Base-by-base conservation (phyloP, 1,284 basidiomycete species). In the Malassezia yamatoensis region DNA sequence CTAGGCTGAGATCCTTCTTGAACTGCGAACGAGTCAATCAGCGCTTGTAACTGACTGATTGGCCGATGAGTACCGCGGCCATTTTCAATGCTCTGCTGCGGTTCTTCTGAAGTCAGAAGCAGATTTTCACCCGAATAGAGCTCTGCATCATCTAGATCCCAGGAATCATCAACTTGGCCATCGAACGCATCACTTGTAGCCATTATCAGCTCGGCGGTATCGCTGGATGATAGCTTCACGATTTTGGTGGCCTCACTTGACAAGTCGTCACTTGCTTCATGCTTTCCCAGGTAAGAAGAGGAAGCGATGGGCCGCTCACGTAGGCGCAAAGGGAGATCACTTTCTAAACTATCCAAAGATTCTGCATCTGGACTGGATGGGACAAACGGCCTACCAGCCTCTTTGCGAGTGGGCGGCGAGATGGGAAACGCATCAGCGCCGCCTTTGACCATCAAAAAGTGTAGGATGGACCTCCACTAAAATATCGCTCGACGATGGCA, bases 111-210 rank as follows among this genome's bases (percentile, higher is more conserved):
- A 3, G 54, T 37, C 6, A 58, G 51, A 11, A 58, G 12, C 32
- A 51, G 33, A 13, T 24, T 32, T 34, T 58, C 55, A 10, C 44
- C 55, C 12, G 55, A 58, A 39, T 49, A 58, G 12, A 58, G 40
- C 36, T 58, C 45, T 13, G 48, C 39, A 21, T 58, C 55, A 33
- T 58, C 55, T 15, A 58, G 38, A 24, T 58, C 55, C 55, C 55
- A 58, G 13, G 29, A 43, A 29, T 51, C 49, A 18, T 41, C 45
- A 20, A 32, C 18, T n/a, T 38, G 38, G 3, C 37, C 12, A 16
- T 35, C 38, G 18, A 53, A 53, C 9, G 34, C 39, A 20, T 53
- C 44, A 37, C 40, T 43, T 6, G 38, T 49, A 5, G 29, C 15
- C 6, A 8, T 32, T 15, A 18, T 46, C 42, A 42, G 42, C 15